Conservation (phyloP, 163 green algal species). For the Scenedesmus sp. region DNA sequence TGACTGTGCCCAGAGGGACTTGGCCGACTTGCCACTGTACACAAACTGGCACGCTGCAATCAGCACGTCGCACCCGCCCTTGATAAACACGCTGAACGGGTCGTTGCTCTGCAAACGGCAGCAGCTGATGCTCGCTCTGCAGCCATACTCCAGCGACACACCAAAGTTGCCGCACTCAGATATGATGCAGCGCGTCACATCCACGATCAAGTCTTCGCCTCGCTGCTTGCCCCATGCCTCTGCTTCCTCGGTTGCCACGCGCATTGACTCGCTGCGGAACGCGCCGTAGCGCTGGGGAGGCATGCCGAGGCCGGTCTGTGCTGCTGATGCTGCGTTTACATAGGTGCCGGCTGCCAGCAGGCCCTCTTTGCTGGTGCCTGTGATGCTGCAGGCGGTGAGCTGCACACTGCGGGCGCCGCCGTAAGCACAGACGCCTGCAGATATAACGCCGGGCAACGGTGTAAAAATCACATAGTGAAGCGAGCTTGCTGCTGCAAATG, state of each 20-base stretch:
- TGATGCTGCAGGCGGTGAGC: conserved; percentile 30
- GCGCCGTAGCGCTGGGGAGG: not conserved
- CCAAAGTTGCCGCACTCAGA: conserved; percentile 34
- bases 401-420: conserved; percentile 43
- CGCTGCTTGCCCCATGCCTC: conserved; percentile 26
- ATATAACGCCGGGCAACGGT: not conserved
- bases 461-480: not conserved
- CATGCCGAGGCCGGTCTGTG: not conserved
- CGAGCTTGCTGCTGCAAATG: too few species aligned
- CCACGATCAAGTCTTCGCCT: not conserved
- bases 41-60: conserved; percentile 44
- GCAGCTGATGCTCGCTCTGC: not conserved
- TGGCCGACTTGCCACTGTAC: conserved; percentile 4
- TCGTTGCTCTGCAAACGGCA: conserved; percentile 44
- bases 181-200: conserved; percentile 28
- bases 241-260: conserved; percentile 2
- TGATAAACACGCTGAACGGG: conserved; percentile 48
- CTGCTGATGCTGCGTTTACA: conserved; percentile 45
- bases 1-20: conserved; percentile 13
- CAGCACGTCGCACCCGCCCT: conserved; percentile 25
- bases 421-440: conserved; percentile 42
- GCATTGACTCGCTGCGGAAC: not conserved
- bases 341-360: conserved; percentile 31
- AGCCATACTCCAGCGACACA: conserved; percentile 46
- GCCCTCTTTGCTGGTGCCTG: conserved; percentile 13